phyloP scores from a whole-genome alignment of 2,329 filamentous ascomycete species.

The Colletotrichum sp. region DNA sequence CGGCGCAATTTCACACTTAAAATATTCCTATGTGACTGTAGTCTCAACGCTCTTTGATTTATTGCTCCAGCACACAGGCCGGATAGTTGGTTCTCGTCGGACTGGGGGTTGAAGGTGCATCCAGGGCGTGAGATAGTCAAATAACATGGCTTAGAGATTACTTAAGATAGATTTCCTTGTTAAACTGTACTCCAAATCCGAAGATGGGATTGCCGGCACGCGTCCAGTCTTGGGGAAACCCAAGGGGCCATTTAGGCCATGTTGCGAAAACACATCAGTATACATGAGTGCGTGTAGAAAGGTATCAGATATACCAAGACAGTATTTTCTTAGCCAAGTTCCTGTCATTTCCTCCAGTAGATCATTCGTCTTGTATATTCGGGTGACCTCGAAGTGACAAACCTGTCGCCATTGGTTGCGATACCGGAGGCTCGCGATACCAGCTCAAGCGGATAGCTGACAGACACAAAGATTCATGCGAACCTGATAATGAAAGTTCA shows the following conservation, averaged over 20 bases:
- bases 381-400: background rate
- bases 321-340: background rate
- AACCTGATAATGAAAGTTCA: background rate
- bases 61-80: too few species aligned
- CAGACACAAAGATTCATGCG: background rate
- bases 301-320: background rate
- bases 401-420: background rate
- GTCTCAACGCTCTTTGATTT: too few species aligned
- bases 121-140: too few species aligned
- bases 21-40: accelerated
- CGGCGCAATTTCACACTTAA: too few species aligned
- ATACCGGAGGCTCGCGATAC: background rate
- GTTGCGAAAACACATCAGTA: background rate
- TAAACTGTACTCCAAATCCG: too few species aligned
- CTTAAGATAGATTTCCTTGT: too few species aligned
- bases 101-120: too few species aligned
- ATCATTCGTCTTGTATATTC: background rate
- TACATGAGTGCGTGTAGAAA: background rate
- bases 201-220: too few species aligned
- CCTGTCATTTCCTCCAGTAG: background rate
- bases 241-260: too few species aligned
- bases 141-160: too few species aligned
- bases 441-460: background rate
- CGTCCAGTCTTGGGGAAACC: background rate
- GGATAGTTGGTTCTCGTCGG: too few species aligned